Evolutionary conservation across 441 rosid species (phyloP).

Genomic region (Capsella rubella): DNA sequence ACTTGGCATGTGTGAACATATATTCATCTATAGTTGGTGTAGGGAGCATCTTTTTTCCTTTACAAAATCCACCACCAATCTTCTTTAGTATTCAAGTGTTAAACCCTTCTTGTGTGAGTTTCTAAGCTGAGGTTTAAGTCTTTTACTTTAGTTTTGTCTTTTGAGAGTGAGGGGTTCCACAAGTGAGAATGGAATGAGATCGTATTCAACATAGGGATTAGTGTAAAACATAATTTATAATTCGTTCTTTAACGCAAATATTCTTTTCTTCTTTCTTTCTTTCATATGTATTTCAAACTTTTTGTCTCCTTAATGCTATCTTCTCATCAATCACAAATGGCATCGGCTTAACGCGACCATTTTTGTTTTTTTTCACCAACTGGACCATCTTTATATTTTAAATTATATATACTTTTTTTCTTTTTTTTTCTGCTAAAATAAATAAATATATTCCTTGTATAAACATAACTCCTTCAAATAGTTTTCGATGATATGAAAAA

Average conservation of each 20-base stretch:
- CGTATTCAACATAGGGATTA: conserved; percentile 46
- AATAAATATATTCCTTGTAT: conserved; percentile 35
- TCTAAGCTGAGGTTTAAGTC: not conserved
- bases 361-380: too few species aligned
- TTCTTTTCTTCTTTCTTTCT: conserved; percentile 9
- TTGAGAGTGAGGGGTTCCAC: conserved; percentile 34
- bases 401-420: not conserved
- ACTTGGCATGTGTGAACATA: too few species aligned
- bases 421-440: conserved; percentile 31
- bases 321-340: conserved; percentile 22
- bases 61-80: conserved; percentile 15
- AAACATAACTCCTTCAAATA: not conserved
- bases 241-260: not conserved
- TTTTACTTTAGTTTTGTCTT: conserved; percentile 15
- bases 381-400: too few species aligned
- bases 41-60: too few species aligned
- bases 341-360: not conserved
- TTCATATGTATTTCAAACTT: conserved; percentile 35
- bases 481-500: not conserved
- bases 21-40: too few species aligned
- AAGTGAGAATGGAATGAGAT: conserved; percentile 14
- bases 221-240: conserved; percentile 35
- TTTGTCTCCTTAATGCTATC: conserved; percentile 39
- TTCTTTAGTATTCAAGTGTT: conserved; percentile 7
- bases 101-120: not conserved